phyloP scores from a whole-genome alignment of 2,329 filamentous ascomycete genomes.

The Laburnicola sp. region DNA sequence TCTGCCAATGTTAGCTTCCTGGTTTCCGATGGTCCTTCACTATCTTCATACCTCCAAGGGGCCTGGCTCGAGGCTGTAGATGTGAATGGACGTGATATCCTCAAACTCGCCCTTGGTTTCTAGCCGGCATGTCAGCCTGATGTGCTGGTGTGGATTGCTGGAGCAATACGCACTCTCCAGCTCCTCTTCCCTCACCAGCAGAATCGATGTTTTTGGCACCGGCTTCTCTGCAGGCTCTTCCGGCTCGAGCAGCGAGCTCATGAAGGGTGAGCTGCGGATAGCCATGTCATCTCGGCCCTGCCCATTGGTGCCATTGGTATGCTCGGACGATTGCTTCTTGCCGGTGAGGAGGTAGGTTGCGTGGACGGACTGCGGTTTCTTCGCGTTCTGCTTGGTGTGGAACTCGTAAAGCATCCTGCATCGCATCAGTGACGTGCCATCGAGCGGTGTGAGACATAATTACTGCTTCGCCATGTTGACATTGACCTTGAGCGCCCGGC shows the following conservation, averaged over 20 bases:
- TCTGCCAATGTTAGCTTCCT: slow-evolving; percentile 50
- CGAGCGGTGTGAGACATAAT: slow-evolving; percentile 28
- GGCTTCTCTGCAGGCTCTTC: slow-evolving; percentile 50
- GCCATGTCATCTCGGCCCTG: slow-evolving; percentile 66
- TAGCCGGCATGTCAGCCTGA: slow-evolving; percentile 43
- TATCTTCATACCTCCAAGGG: slow-evolving; percentile 62
- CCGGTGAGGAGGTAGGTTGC: slow-evolving; percentile 92
- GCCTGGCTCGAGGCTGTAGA: slow-evolving; percentile 80
- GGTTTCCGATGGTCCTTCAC: slow-evolving; percentile 45
- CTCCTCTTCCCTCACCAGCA: slow-evolving; percentile 72
- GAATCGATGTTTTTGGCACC: slow-evolving; percentile 61
- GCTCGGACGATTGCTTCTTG: slow-evolving; percentile 51
- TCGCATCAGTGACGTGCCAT: slow-evolving; percentile 19
- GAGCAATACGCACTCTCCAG: slow-evolving; percentile 60
- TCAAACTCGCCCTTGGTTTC: slow-evolving; percentile 70
- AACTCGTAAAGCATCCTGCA: slow-evolving; percentile 84
- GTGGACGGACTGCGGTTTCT: slow-evolving; percentile 73
- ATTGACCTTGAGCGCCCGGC: slow-evolving; percentile 79
- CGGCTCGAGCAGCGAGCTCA: slow-evolving; percentile 65
- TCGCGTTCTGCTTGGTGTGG: slow-evolving; percentile 74
- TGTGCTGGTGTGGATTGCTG: neutral
- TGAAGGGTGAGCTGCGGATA: slow-evolving; percentile 68
- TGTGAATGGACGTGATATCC: slow-evolving; percentile 75
- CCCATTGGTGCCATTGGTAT: slow-evolving; percentile 45
- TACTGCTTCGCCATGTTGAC: slow-evolving; percentile 89